These are phyloP conservation scores for Paramecium octaurelia DNA, from an alignment of 73 alveolate species.

Conservation along the genomic window DNA sequence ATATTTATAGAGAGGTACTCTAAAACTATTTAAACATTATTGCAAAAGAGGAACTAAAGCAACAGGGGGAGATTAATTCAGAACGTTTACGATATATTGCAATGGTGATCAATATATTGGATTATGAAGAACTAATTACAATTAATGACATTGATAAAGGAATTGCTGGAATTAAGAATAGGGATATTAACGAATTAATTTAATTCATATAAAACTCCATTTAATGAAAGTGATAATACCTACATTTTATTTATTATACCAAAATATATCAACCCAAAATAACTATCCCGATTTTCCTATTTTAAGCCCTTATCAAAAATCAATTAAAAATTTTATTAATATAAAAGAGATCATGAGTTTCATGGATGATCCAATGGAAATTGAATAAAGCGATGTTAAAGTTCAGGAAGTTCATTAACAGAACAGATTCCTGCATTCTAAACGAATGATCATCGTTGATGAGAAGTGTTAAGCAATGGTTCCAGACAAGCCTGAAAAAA, in stretches of 20 bases:
- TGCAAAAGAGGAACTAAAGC: not conserved
- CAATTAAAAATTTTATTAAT: not conserved
- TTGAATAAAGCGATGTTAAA: not conserved
- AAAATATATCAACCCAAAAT: not conserved
- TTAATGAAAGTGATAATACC: not conserved
- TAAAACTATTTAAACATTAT: not conserved
- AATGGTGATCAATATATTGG: not conserved
- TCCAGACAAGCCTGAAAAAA: slow-evolving; percentile 39
- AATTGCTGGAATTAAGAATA: not conserved
- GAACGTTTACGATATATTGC: not conserved
- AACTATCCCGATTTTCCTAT: not conserved
- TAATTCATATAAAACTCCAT: not conserved
- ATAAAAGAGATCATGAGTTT: not conserved
- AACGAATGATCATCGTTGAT: slow-evolving; percentile 19
- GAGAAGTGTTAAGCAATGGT: slow-evolving; percentile 44
- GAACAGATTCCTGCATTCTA: slow-evolving; percentile 16
- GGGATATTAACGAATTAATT: not conserved
- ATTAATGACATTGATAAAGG: not conserved
- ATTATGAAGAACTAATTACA: not conserved
- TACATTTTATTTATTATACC: not conserved
- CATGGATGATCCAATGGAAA: slow-evolving; percentile 7
- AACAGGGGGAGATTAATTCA: not conserved
- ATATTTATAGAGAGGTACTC: not conserved
- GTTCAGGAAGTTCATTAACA: not conserved
- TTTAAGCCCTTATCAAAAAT: not conserved